Base-by-base conservation (phyloP, 1,284 basidiomycete genomes). In the Ceratobasidium papillatum region DNA sequence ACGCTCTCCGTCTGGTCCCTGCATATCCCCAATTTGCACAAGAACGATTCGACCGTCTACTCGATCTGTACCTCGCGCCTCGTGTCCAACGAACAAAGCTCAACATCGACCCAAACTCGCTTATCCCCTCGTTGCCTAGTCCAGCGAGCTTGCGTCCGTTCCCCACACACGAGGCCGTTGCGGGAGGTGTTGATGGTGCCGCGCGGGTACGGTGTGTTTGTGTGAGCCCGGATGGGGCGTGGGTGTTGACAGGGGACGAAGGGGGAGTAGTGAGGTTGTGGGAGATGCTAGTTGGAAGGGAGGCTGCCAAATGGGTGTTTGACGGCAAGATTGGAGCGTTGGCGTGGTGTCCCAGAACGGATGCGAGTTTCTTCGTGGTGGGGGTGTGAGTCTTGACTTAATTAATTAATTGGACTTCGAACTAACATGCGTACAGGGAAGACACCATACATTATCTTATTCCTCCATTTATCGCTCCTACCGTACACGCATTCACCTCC, bases 21-120 rank as follows among this genome's bases (percentile, higher is more conserved):
- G 96, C 91, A 2, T 99, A 98, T 84, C 88, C 92, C 79, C 89
- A 91, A 77, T 95, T 99, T 81, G 94, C 99, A 77, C 94, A 97
- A 82, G 93, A 99, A 80, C 89, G 96, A 65, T 99, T 99, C 84
- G 91, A 90, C 80, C 91, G 98, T 34, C 96, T 98, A 82, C 88
- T 99, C 45, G 98, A 99, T 83, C 86, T 99, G 51, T 99, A 99
- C 82, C 89, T 99, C 61, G 98, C 98, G 5, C 98, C 98, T 47
- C 89, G 98, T 65, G 91, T 98, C 78, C 92, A 96, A 78, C 86
- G 92, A 75, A 90, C 88, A 78, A 95, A 94, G 82, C 88, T 98
- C 61, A 94, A 94, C 80, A 94, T 96, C 75, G 94, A 98, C 80
- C 95, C 98, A 0, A 90, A 93, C 78, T 92, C 91, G 75, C 86